Percentiles rank a stretch among this genome's conserved stretches.
Evolutionary conservation across 2,329 filamentous ascomycete genomes (phyloP).

Genomic region (Hymenotorrendiella dingleyae): DNA sequence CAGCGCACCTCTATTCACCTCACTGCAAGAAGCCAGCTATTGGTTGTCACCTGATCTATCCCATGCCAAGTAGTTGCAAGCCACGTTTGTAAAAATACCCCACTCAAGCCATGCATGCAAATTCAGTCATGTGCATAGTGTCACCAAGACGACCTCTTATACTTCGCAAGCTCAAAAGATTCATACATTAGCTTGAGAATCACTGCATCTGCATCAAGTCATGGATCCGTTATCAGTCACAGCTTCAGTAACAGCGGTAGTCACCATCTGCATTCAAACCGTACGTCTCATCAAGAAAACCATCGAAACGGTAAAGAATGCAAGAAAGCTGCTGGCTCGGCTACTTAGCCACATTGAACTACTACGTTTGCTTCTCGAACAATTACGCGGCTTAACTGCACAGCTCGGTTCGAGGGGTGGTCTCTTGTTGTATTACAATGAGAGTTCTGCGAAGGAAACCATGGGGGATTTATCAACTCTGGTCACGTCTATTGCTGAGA

Average conservation of each 20-base stretch:
- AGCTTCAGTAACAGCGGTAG: not conserved
- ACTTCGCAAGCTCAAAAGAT: too few species aligned
- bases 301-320: conserved; percentile 7
- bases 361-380: conserved; percentile 6
- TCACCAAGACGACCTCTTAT: too few species aligned
- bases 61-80: too few species aligned
- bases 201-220: too few species aligned
- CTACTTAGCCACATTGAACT: conserved; percentile 5
- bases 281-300: conserved; percentile 4
- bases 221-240: conserved; percentile 7
- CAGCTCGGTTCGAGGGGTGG: not conserved
- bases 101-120: too few species aligned
- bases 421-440: conserved; percentile 3
- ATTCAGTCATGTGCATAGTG: too few species aligned
- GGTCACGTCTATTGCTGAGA: conserved; percentile 3
- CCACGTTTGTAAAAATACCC: too few species aligned
- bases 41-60: too few species aligned
- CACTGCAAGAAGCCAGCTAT: too few species aligned
- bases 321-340: not conserved
- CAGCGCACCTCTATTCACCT: too few species aligned
- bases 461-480: conserved; percentile 4
- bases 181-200: too few species aligned
- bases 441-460: not conserved
- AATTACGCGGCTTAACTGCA: conserved; percentile 2
- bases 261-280: conserved; percentile 4